A percentile compares a stretch with the other conserved stretches of the same genome.
These are phyloP conservation scores for Sphagnum fallax DNA, from an alignment of 228 moss, liverwort and hornwort genomes.

Conservation along the genomic window DNA sequence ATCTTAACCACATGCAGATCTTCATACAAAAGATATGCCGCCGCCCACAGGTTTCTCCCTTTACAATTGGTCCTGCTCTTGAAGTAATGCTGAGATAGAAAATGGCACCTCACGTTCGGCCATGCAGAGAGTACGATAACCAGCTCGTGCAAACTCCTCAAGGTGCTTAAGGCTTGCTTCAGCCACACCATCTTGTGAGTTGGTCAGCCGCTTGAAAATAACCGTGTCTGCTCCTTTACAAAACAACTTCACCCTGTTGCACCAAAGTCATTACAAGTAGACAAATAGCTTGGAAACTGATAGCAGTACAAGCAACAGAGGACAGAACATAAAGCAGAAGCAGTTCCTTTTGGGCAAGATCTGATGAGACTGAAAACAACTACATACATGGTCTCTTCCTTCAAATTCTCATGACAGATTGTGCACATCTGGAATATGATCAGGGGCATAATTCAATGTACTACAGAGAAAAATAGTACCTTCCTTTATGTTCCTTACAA, in stretches of 20 bases:
- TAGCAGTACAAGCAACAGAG: too few relatives aligned
- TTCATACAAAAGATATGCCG: background rate
- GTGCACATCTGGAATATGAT: too few relatives aligned
- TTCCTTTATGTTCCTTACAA: conserved; percentile 80
- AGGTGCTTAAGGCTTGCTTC: conserved; percentile 69
- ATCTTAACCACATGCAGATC: background rate
- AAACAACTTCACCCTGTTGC: conserved; percentile 69
- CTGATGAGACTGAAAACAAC: too few relatives aligned
- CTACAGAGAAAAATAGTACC: conserved; percentile 20
- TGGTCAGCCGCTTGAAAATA: conserved; percentile 65
- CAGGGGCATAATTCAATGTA: background rate
- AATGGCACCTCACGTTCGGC: conserved; percentile 71
- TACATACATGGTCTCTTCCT: too few relatives aligned
- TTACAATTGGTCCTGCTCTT: too few relatives aligned
- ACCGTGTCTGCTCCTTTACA: conserved; percentile 91
- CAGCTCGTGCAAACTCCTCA: conserved; percentile 86
- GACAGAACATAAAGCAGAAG: background rate
- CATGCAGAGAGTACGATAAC: conserved; percentile 86
- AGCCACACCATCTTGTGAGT: conserved; percentile 42
- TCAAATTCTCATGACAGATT: too few relatives aligned
- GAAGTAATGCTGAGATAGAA: too few relatives aligned
- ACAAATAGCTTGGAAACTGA: background rate
- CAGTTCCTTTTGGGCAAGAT: too few relatives aligned
- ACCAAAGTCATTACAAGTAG: background rate
- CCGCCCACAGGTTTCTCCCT: too few relatives aligned